Evolutionary conservation across 2,329 filamentous ascomycete genomes (phyloP).

Genomic region (Neophaeococcomyces mojaviensis): DNA sequence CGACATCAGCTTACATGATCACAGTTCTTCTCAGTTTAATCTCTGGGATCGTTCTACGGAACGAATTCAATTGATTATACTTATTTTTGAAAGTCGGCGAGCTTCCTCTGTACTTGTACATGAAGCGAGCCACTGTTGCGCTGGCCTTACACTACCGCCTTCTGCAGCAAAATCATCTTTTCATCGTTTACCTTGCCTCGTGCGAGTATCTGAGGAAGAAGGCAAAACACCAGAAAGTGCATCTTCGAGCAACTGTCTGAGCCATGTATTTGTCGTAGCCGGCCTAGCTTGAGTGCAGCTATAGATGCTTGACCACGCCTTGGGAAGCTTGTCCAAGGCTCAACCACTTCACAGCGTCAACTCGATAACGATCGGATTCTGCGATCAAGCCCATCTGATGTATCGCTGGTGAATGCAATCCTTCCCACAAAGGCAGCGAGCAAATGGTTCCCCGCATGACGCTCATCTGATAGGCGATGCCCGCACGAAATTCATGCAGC

Average conservation of each 20-base stretch:
- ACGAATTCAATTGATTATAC: constrained; percentile 68
- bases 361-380: too few relatives aligned
- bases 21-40: constrained; percentile 98
- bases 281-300: too few relatives aligned
- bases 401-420: too few relatives aligned
- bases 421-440: too few relatives aligned
- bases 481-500: not conserved
- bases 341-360: too few relatives aligned
- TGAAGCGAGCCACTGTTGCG: constrained; percentile 60
- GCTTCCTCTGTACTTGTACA: constrained; percentile 65
- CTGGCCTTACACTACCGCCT: constrained; percentile 67
- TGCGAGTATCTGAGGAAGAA: constrained; percentile 7
- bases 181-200: constrained; percentile 7
- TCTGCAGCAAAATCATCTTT: constrained; percentile 54
- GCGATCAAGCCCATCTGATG: too few relatives aligned
- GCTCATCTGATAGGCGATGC: not conserved
- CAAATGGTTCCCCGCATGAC: not conserved
- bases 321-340: too few relatives aligned
- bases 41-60: constrained; percentile 74
- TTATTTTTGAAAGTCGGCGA: constrained; percentile 60
- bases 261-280: too few relatives aligned
- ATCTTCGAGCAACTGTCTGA: too few relatives aligned
- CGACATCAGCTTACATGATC: too few relatives aligned
- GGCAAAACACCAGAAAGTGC: too few relatives aligned
- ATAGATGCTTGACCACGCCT: too few relatives aligned